Evolutionary conservation across 164 flowering plant species (phyloP).

Genomic region (Vitis rotundifolia): DNA sequence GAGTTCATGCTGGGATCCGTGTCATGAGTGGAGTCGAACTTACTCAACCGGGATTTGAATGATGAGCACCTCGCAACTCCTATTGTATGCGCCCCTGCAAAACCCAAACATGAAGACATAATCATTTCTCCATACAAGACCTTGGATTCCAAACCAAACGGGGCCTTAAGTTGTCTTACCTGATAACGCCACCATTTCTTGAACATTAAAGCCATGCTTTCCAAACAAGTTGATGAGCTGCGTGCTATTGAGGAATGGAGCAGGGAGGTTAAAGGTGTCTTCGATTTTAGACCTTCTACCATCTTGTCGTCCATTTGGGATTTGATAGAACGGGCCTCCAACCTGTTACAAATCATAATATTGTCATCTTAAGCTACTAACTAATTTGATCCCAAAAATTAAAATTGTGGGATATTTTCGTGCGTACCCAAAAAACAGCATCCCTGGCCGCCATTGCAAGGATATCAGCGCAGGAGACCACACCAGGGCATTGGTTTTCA

Average conservation of each 20-base stretch:
- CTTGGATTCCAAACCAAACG: too few relatives aligned
- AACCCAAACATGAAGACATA: background rate
- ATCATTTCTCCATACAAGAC: background rate
- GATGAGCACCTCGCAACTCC: slow-evolving; percentile 90
- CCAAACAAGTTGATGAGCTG: slow-evolving; percentile 58
- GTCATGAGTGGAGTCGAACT: slow-evolving; percentile 41
- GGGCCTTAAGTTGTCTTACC: slow-evolving; percentile 35
- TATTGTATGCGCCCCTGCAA: slow-evolving; percentile 77
- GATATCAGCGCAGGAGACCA: slow-evolving; percentile 89
- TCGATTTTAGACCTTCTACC: slow-evolving; percentile 78
- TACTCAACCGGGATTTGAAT: slow-evolving; percentile 63
- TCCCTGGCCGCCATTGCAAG: slow-evolving; percentile 89
- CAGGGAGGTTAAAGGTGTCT: slow-evolving; percentile 73
- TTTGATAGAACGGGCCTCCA: slow-evolving; percentile 77
- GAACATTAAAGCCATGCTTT: slow-evolving; percentile 62
- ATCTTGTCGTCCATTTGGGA: slow-evolving; percentile 87
- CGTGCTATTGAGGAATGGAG: slow-evolving; percentile 60
- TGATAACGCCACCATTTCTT: slow-evolving; percentile 84
- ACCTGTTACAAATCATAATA: slow-evolving; percentile 27
- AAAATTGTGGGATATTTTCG: too few relatives aligned
- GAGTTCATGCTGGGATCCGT: slow-evolving; percentile 57
- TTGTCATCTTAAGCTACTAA: too few relatives aligned
- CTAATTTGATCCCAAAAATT: too few relatives aligned
- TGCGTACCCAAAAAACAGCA: slow-evolving; percentile 67
- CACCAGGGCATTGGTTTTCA: slow-evolving; percentile 75